Evolutionary conservation across 2,329 filamentous ascomycete genomes (phyloP), one percentile per base, ranked within the genome.

Genomic region (Clonostachys sp.): DNA sequence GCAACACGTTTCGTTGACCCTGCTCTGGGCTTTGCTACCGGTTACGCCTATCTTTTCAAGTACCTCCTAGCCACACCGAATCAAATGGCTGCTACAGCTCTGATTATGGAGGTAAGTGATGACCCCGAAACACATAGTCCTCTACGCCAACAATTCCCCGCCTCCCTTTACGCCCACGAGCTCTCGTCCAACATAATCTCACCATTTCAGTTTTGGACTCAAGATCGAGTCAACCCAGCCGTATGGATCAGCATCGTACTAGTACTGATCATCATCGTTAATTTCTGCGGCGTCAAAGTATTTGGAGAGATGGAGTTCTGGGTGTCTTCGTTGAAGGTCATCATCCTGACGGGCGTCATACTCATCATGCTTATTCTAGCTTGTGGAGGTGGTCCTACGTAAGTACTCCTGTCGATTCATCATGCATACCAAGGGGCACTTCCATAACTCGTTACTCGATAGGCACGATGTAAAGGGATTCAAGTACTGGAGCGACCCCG

Each of bases 281-380:
- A 79, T 48, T 71, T 78, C 17, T 46, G 75, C 34, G 68, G 75
- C 42, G 73, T 79, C 36, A 52, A 50, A 6, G 42, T 45, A 5
- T 52, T 51, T 38, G 50, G 50, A 41, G 49, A 52, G 34, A 48
- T 52, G 24, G 24, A 24, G 24, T 24, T 24, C 3, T 24, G 24
- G 24, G 24, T 24, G 3, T 24, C 24, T 24, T 24, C 24, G 24
- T 24, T 24, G 24, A 78, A 79, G 53, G 62, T 78, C 38, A 65
- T 65, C 6, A 73, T 71, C 5, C 75, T 77, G 48, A 53, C 77
- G 38, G 74, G 72, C 1, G 58, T 79, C 38, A 70, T 78, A 52
- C 55, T 78, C 9, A 65, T 77, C 45, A 71, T 75, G 60, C 62
- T 78, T 50, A 68, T 77, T 53, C 67, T 75, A 48, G 71, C 72